Evolutionary conservation across 768 basidiomycete genomes (phyloP), one percentile per base, ranked within the genome.

Genomic region (Calocybe cyanea): DNA sequence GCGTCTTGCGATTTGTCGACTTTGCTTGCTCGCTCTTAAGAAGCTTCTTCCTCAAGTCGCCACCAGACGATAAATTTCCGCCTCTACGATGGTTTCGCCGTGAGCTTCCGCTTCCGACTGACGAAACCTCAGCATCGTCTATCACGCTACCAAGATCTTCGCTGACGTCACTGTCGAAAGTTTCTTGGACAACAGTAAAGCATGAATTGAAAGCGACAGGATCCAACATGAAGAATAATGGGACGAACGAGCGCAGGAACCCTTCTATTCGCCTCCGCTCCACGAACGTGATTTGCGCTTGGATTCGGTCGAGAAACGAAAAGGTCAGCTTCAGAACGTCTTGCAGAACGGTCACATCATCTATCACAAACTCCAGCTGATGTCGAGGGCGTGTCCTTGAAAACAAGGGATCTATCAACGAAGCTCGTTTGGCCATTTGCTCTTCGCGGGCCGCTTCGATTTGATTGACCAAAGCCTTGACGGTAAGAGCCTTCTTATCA

Each of bases 321-420:
- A 97, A 80, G 25, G 87, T 80, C 58, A 99, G 75, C 70, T 94
- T 94, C 62, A 95, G 63, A 18, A 81, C 76, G 58, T 99, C 96
- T 60, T 91, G 89, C 46, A 98, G 61, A 8, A 92, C 86, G 14
- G 73, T 71, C 9, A 79, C 69, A 61, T 95, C 88, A 30, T 81
- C 83, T 43, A 96, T 57, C 24, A 77, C 68, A 54, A 85, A 93
- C 52, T 85, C 83, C 51, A 95, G 74, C 57, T 99, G 94, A 59
- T 90, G 83, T 41, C 79, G 66, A 11, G 83, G 77, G 36, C 85
- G 63, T 23, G 83, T 81, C 45, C 87, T 70, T 23, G 82, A 68
- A 54, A 78, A 76, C 23, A 77, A 58, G 0, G 76, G 74, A 52
- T 78, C 78, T 17, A 80, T 71, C 39, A 78, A 57, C 11, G 80